These are phyloP conservation scores for Phytophthora kernoviae DNA, from an alignment of 352 stramenopile genomes.

Conservation along the genomic window DNA sequence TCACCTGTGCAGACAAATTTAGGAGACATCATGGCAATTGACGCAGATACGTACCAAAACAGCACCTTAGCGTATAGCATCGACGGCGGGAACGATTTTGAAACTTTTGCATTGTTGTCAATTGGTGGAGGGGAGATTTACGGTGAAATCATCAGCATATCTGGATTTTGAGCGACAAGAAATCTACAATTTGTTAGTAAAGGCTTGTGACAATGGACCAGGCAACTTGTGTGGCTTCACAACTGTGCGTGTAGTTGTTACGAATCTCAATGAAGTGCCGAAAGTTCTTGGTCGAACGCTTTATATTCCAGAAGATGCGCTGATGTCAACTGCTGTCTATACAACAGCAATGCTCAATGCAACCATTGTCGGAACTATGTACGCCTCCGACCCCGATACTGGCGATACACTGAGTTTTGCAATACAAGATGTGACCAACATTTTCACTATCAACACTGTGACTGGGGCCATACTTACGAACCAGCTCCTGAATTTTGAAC, in stretches of 20 bases:
- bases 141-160: conserved; percentile 29
- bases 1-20: conserved; percentile 31
- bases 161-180: conserved; percentile 53
- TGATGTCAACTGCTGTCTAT: conserved; percentile 12
- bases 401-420: conserved; percentile 16
- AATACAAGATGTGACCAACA: conserved; percentile 11
- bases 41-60: conserved; percentile 56
- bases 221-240: conserved; percentile 13
- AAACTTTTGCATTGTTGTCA: conserved; percentile 47
- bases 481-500: conserved; percentile 25
- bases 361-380: conserved; percentile 6
- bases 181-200: conserved; percentile 23
- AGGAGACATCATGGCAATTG: conserved; percentile 37
- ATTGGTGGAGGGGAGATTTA: conserved; percentile 37
- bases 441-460: conserved; percentile 19
- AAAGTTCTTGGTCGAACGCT: conserved; percentile 1
- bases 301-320: conserved; percentile 30
- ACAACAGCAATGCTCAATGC: conserved; percentile 11
- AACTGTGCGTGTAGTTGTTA: conserved; percentile 13
- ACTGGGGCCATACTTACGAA: conserved; percentile 11
- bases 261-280: conserved; percentile 23
- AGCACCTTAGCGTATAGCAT: conserved; percentile 54
- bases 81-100: conserved; percentile 42
- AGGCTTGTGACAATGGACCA: conserved; percentile 16
- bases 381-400: conserved; percentile 23